These are phyloP conservation scores for Globisporangium uncinulatum DNA, from an alignment of 352 stramenopile genomes.

Conservation along the genomic window DNA sequence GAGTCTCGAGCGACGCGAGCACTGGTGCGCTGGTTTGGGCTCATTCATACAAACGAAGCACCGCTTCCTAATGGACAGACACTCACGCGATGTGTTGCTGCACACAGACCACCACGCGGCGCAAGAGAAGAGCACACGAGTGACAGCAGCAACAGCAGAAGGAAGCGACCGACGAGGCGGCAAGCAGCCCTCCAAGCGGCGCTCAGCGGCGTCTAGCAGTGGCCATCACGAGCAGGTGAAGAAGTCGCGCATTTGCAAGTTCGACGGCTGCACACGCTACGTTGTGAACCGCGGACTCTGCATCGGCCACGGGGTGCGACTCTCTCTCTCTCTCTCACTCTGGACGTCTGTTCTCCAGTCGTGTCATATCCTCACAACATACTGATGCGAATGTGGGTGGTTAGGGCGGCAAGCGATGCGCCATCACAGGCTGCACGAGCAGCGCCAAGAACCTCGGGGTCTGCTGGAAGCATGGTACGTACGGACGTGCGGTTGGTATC, in stretches of 20 bases:
- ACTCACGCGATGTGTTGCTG: neutral
- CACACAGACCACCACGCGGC: neutral
- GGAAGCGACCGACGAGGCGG: neutral
- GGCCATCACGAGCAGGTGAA: conserved; percentile 26
- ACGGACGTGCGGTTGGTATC: neutral
- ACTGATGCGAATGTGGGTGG: neutral
- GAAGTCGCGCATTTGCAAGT: conserved; percentile 73
- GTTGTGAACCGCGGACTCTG: conserved; percentile 72
- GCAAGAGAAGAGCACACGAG: neutral
- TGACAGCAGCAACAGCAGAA: neutral
- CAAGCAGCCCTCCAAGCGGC: conserved; percentile 1
- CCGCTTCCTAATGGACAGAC: neutral
- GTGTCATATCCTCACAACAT: neutral
- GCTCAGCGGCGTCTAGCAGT: neutral
- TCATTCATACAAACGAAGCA: neutral
- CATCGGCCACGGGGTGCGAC: conserved; percentile 58
- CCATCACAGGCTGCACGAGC: conserved; percentile 54
- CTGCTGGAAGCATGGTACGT: conserved; percentile 71
- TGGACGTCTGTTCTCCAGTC: neutral
- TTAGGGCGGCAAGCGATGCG: conserved; percentile 66
- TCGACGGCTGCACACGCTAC: conserved; percentile 69
- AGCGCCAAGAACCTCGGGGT: conserved; percentile 72
- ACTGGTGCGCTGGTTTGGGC: conserved; percentile 7
- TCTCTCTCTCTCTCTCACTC: neutral
- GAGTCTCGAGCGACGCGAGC: conserved; percentile 25